Evolutionary conservation across 2,329 filamentous ascomycete genomes (phyloP).

Genomic region (Microcera coccophila): DNA sequence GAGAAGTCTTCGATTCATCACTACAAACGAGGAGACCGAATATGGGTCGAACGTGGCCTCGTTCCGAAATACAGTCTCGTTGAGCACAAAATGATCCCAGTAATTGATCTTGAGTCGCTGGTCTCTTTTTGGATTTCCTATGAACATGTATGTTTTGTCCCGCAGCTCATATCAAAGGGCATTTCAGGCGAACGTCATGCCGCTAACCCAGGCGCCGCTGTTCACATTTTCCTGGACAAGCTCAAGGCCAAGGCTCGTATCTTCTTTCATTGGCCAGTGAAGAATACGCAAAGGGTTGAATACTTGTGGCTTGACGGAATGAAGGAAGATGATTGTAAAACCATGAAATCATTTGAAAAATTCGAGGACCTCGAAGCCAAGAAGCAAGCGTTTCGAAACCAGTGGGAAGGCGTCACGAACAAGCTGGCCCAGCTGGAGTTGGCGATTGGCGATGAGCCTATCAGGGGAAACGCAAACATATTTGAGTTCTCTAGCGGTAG

Average conservation of each 20-base stretch:
- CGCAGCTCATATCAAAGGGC: constrained; percentile 8
- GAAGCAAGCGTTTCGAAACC: constrained; percentile 7
- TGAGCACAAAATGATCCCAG: constrained; percentile 10
- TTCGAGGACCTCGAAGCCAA: constrained; percentile 3
- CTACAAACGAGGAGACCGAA: constrained; percentile 13
- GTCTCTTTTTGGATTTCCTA: constrained; percentile 10
- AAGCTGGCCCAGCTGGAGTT: constrained; percentile 9
- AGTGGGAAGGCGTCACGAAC: constrained; percentile 12
- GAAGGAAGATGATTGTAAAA: constrained; percentile 6
- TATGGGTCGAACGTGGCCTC: constrained; percentile 14
- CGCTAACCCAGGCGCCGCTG: constrained; percentile 4
- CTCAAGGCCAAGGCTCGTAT: constrained; percentile 10
- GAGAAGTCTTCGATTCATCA: constrained; percentile 2
- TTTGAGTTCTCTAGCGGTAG: constrained; percentile 11
- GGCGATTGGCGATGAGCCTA: constrained; percentile 11
- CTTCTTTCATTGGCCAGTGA: constrained; percentile 12
- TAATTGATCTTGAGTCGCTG: constrained; percentile 14
- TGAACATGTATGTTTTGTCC: constrained; percentile 16
- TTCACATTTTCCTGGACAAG: constrained; percentile 7
- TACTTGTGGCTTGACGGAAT: constrained; percentile 12
- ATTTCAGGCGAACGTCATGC: constrained; percentile 6
- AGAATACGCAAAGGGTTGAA: constrained; percentile 7
- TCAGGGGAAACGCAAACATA: constrained; percentile 1
- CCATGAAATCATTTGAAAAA: constrained; percentile 4
- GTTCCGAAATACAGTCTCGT: constrained; percentile 7